A percentile compares a stretch with the other conserved stretches of the same genome.
phyloP scores from a whole-genome alignment of 352 stramenopile species.

The Pythium rishiriense region DNA sequence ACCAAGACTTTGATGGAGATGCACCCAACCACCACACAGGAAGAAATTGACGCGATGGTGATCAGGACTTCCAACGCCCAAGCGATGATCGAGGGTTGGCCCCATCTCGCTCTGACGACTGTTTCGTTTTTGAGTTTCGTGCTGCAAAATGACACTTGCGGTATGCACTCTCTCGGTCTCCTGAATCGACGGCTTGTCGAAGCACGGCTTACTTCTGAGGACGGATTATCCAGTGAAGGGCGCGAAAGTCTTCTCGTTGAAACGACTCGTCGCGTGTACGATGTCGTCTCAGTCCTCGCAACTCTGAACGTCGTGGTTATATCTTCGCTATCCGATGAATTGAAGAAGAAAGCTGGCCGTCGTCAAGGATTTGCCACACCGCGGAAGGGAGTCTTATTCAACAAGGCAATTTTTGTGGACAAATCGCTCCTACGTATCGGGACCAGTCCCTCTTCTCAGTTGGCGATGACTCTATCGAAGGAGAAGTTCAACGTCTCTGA shows the following conservation, averaged over 20 bases:
- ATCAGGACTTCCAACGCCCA: conserved; percentile 50
- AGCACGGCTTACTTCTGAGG: conserved; percentile 36
- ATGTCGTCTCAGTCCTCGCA: conserved; percentile 61
- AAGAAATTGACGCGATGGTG: conserved; percentile 43
- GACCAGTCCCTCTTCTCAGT: conserved; percentile 19
- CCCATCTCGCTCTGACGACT: conserved; percentile 55
- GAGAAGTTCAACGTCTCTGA: background rate
- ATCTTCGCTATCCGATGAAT: conserved; percentile 9
- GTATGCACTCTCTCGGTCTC: conserved; percentile 26
- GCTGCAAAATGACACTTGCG: conserved; percentile 37
- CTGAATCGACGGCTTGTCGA: conserved; percentile 52
- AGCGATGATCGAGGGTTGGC: conserved; percentile 46
- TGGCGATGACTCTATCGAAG: background rate
- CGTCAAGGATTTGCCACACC: conserved; percentile 5
- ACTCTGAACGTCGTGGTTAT: conserved; percentile 54
- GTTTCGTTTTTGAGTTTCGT: conserved; percentile 56
- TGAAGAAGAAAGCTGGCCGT: conserved; percentile 11
- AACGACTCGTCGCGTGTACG: conserved; percentile 63
- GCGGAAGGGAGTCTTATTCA: conserved; percentile 57
- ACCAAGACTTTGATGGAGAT: background rate
- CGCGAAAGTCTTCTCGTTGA: conserved; percentile 30
- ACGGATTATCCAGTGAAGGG: conserved; percentile 18
- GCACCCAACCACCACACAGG: conserved; percentile 1
- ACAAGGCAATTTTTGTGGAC: conserved; percentile 50
- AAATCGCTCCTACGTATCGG: conserved; percentile 25